Evolutionary conservation across 805 yeast genomes (phyloP).

Genomic region (Nakazawaea anatomiae): DNA sequence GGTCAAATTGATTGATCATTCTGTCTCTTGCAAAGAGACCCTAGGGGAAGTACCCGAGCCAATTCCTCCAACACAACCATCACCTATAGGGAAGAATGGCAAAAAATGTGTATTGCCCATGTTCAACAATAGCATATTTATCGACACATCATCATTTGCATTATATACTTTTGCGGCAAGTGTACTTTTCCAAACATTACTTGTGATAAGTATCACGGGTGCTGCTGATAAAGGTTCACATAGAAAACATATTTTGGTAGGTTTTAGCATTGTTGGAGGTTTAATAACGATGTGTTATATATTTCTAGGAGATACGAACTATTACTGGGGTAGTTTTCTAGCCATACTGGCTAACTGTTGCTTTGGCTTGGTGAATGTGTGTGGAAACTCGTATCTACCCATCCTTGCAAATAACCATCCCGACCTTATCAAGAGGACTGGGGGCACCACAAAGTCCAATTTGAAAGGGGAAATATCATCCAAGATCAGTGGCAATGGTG

Average conservation of each 20-base stretch:
- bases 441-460: background rate
- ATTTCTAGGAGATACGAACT: slow-evolving; percentile 30
- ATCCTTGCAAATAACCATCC: slow-evolving; percentile 43
- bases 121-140: slow-evolving; percentile 28
- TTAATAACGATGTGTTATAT: slow-evolving; percentile 43
- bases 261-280: slow-evolving; percentile 57
- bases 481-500: slow-evolving; percentile 59
- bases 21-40: slow-evolving; percentile 44
- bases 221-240: slow-evolving; percentile 60
- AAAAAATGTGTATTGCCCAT: slow-evolving; percentile 28
- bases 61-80: slow-evolving; percentile 22
- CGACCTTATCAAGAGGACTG: slow-evolving; percentile 8
- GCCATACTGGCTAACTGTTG: slow-evolving; percentile 62
- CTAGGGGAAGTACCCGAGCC: slow-evolving; percentile 25
- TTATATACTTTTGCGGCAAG: slow-evolving; percentile 66
- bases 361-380: slow-evolving; percentile 74
- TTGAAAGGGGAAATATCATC: slow-evolving; percentile 36
- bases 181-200: slow-evolving; percentile 65
- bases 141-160: slow-evolving; percentile 72
- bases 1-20: slow-evolving; percentile 52
- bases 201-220: slow-evolving; percentile 71
- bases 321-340: slow-evolving; percentile 43
- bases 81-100: slow-evolving; percentile 14
- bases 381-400: slow-evolving; percentile 73
- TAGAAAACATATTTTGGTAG: slow-evolving; percentile 48